A percentile compares a stretch with the other conserved stretches of the same genome.
Evolutionary conservation across 768 basidiomycete genomes (phyloP).

Genomic region (Rhodotorula kratochvilovae): DNA sequence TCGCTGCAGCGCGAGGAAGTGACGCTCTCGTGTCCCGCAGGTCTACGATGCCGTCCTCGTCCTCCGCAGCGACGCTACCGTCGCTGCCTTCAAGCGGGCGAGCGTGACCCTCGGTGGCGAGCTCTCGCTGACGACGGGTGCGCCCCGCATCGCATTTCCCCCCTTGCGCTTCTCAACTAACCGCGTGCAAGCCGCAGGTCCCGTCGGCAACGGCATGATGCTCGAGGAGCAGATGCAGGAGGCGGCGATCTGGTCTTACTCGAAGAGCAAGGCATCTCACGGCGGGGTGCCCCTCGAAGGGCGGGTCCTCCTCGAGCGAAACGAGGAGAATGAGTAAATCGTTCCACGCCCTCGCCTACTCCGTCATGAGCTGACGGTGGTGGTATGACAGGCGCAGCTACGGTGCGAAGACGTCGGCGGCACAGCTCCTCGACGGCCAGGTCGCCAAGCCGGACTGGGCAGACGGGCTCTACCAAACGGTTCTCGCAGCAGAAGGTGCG

Average conservation of each 20-base stretch:
- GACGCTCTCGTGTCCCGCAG: background rate
- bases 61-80: slow-evolving; percentile 19
- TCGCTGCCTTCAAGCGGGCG: slow-evolving; percentile 20
- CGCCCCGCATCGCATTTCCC: background rate
- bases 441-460: slow-evolving; percentile 8
- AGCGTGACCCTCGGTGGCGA: slow-evolving; percentile 7
- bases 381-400: background rate
- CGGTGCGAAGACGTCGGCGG: background rate
- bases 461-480: slow-evolving; percentile 14
- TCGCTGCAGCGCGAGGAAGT: background rate
- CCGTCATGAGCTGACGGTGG: too few species aligned
- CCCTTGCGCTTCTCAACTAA: background rate
- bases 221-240: background rate
- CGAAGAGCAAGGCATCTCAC: slow-evolving; percentile 2
- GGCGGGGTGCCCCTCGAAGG: slow-evolving; percentile 6
- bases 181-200: background rate
- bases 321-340: slow-evolving; percentile 25
- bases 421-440: slow-evolving; percentile 28
- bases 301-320: slow-evolving; percentile 20
- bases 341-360: background rate
- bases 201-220: slow-evolving; percentile 22
- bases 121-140: slow-evolving; percentile 13
- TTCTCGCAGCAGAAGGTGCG: slow-evolving; percentile 26
- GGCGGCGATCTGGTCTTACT: slow-evolving; percentile 7
- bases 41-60: slow-evolving; percentile 39